phyloP scores from a whole-genome alignment of 2,329 filamentous ascomycete genomes.

The Penicillium italicum region DNA sequence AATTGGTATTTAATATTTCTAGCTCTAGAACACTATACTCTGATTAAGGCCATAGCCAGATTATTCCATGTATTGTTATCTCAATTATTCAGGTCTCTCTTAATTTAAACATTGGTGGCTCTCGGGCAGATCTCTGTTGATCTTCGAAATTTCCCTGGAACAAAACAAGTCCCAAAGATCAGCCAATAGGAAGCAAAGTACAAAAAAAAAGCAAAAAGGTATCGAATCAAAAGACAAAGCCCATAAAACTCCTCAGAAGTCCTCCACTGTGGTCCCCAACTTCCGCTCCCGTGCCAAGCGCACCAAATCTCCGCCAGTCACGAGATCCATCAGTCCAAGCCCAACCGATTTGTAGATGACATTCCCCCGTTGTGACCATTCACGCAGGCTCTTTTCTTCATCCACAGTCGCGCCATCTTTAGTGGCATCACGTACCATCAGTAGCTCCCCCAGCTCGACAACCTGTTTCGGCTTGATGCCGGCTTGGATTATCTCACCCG shows the following conservation, averaged over 20 bases:
- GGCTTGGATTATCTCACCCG: slow-evolving; percentile 81
- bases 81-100: background rate
- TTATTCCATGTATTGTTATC: background rate
- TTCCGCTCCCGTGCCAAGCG: slow-evolving; percentile 53
- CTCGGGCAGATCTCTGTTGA: slow-evolving; percentile 4
- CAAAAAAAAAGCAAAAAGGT: slow-evolving; percentile 9
- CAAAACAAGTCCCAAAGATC: background rate
- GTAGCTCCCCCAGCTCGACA: slow-evolving; percentile 80
- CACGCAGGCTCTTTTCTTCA: slow-evolving; percentile 46
- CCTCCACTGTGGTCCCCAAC: slow-evolving; percentile 50
- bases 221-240: slow-evolving; percentile 5
- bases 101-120: background rate
- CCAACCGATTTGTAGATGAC: slow-evolving; percentile 69
- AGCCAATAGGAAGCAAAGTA: background rate
- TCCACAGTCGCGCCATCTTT: slow-evolving; percentile 31
- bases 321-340: slow-evolving; percentile 65
- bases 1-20: too few relatives aligned
- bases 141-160: slow-evolving; percentile 2
- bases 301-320: slow-evolving; percentile 58
- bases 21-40: background rate
- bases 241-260: slow-evolving; percentile 33
- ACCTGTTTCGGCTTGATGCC: slow-evolving; percentile 69
- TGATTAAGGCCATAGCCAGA: background rate
- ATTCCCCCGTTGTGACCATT: slow-evolving; percentile 62
- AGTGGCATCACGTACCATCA: slow-evolving; percentile 59